These are phyloP conservation scores for Xylaria curta DNA, from an alignment of 495 filamentous ascomycete genomes.

Conservation along the genomic window DNA sequence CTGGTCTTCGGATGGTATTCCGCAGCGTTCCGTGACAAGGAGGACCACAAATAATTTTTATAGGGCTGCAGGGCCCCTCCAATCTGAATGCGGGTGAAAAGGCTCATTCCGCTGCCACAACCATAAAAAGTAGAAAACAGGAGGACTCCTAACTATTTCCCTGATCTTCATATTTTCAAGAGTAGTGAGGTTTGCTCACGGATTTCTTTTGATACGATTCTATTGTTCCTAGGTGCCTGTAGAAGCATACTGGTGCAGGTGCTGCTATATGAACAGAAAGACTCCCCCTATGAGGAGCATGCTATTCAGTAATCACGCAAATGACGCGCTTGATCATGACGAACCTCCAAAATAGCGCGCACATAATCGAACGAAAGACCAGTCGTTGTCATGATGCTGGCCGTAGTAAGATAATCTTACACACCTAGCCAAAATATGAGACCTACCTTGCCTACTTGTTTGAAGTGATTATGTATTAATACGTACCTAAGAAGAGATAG, in stretches of 20 bases:
- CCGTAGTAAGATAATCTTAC: neutral
- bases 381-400: slow-evolving; percentile 4
- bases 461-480: too few species aligned
- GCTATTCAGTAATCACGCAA: neutral
- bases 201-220: too few species aligned
- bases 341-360: neutral
- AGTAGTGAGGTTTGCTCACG: too few species aligned
- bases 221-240: too few species aligned
- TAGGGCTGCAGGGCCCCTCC: neutral
- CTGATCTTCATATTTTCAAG: too few species aligned
- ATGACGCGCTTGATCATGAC: neutral
- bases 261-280: neutral
- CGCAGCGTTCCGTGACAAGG: neutral
- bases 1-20: neutral
- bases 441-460: too few species aligned
- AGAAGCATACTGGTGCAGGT: too few species aligned
- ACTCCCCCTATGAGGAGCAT: neutral
- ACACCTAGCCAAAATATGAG: neutral
- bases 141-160: neutral
- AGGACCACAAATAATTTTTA: neutral
- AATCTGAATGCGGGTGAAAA: neutral
- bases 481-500: too few species aligned
- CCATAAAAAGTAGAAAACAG: neutral
- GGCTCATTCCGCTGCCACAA: too few species aligned
- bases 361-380: neutral